Base-by-base conservation (phyloP, 129 eudicot species). In the Flaveria sonorensis region DNA sequence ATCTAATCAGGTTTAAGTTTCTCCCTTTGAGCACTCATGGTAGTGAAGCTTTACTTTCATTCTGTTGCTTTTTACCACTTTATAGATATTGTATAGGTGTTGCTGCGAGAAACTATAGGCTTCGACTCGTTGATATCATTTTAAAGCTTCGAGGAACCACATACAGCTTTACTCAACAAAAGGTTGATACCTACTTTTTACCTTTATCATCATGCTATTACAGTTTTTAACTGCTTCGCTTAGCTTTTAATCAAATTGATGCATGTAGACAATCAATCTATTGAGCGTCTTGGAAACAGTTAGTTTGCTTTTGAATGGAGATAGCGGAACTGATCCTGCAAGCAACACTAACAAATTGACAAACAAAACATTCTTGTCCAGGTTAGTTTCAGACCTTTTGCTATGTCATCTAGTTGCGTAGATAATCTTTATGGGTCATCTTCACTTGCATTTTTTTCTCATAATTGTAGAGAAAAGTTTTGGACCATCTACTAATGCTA, bases 141-240 rank as follows among this genome's bases (percentile, higher is more conserved):
- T 78, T 94, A 86, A 89, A 85, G 87, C 97, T 94, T 56, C 75
- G 98, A 79, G 98, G 97, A 77, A 87, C 83, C 81, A 72, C 89
- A 64, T 94, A 89, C 80, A 91, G 92, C 81, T 91, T 94, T 77
- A 94, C 93, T 42, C 97, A 91, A 81, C 97, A 94, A 82, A 94
- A 91, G 97, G 98, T 94, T 78, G 79, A 48, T 23, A 56, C 71
- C 23, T 42, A 52, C 15, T 70, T 70, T 84, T 26, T 43, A 47
- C 40, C 59, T 72, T 15, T 32, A 30, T 79, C 64, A 70, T 63
- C 59, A 51, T 72, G 43, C 15, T 47, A 46, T 28, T n/a, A 42
- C 71, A 63, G 14, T 68, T 69, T 79, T 56, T 81, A 73, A 67
- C 75, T 56, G 21, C 36, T 57, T 48, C 72, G 13, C 66, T 11